Conservation (phyloP, 805 yeast genomes). For the Candida yuanshanica region DNA sequence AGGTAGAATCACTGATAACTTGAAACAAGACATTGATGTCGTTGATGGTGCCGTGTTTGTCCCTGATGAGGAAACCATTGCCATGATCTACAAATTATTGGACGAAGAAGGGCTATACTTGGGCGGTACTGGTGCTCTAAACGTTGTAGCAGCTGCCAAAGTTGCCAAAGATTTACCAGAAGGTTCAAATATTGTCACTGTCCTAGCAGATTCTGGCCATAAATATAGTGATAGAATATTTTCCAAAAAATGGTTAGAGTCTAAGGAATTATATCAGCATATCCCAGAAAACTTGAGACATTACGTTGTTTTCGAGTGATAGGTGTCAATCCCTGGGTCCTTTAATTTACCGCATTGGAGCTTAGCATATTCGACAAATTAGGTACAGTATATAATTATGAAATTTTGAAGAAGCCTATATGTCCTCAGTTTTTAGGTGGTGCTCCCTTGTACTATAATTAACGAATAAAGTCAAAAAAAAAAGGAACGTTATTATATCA, state of each 20-base stretch:
- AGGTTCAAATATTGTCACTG: slow-evolving; percentile 75
- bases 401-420: no score
- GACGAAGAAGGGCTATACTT: slow-evolving; percentile 88
- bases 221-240: slow-evolving; percentile 81
- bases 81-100: slow-evolving; percentile 74
- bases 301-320: slow-evolving; percentile 44
- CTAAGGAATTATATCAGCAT: slow-evolving; percentile 56
- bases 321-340: no score
- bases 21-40: slow-evolving; percentile 62
- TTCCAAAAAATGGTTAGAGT: slow-evolving; percentile 68
- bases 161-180: slow-evolving; percentile 75
- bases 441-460: no score
- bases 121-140: slow-evolving; percentile 88
- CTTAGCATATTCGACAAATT: no score
- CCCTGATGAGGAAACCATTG: slow-evolving; percentile 75
- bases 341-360: no score
- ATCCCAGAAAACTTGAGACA: slow-evolving; percentile 68
- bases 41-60: slow-evolving; percentile 78
- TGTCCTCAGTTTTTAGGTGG: no score
- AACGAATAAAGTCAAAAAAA: no score
- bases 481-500: no score
- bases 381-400: no score
- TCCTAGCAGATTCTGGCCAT: slow-evolving; percentile 88
- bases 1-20: slow-evolving; percentile 83
- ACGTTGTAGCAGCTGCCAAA: slow-evolving; percentile 82